Evolutionary conservation across 75 land plant genomes (phyloP).

Genomic region (Sequoiadendron giganteum): DNA sequence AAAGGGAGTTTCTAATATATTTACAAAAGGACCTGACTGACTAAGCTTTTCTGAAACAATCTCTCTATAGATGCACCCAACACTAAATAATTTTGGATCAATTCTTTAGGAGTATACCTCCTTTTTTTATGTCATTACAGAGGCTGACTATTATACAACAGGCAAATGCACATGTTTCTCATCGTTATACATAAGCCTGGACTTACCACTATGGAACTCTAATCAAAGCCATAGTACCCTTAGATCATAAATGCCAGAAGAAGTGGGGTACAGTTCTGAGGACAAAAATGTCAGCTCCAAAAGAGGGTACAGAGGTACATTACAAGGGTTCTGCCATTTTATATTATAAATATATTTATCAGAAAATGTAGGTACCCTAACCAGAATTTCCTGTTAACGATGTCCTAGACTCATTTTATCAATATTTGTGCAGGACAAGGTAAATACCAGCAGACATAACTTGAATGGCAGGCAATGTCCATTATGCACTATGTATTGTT

Average conservation of each 20-base stretch:
- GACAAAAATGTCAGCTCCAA: neutral
- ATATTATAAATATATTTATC: neutral
- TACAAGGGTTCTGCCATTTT: neutral
- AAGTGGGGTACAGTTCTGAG: neutral
- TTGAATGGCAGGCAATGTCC: neutral
- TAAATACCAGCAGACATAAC: neutral
- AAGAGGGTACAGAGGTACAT: neutral
- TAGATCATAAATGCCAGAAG: neutral
- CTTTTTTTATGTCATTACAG: neutral
- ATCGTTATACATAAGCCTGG: neutral
- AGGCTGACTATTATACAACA: conserved; percentile 1
- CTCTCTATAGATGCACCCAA: neutral
- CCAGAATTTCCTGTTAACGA: neutral
- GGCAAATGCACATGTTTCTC: neutral
- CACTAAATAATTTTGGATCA: neutral
- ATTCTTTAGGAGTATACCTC: neutral
- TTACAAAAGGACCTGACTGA: neutral
- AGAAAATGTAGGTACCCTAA: neutral
- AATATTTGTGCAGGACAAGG: neutral
- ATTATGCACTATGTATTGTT: neutral
- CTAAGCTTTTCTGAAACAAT: neutral
- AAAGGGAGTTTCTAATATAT: neutral
- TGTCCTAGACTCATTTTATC: conserved; percentile 1
- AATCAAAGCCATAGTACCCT: neutral
- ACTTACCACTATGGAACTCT: neutral